These are phyloP conservation scores for Lactifluus hygrophoroides DNA, from an alignment of 768 basidiomycete genomes.

Conservation along the genomic window DNA sequence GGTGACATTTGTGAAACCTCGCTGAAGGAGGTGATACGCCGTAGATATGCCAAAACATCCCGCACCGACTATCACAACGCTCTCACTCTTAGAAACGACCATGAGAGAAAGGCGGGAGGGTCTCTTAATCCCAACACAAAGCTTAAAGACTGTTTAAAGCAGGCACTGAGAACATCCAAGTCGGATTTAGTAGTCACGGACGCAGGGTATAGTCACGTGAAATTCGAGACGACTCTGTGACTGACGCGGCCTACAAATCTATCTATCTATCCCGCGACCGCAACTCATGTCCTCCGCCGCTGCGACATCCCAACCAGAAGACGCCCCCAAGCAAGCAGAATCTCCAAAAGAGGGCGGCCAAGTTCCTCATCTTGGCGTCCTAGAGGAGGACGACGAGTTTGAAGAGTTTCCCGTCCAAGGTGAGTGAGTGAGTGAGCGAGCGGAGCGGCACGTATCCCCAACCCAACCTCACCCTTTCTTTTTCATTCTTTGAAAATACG, in stretches of 20 bases:
- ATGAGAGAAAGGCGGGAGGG: no score
- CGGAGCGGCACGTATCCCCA: no score
- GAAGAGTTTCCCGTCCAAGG: constrained; percentile 88
- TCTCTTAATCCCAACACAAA: no score
- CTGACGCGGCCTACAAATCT: neutral
- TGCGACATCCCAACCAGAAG: constrained; percentile 25
- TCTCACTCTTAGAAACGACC: constrained; percentile 22
- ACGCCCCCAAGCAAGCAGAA: constrained; percentile 21
- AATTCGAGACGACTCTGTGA: no score
- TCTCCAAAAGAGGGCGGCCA: constrained; percentile 18
- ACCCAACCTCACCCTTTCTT: neutral
- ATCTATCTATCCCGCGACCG: neutral
- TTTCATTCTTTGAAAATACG: neutral
- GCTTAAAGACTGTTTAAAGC: no score
- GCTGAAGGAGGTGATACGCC: constrained; percentile 64
- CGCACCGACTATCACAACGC: constrained; percentile 64
- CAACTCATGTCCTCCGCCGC: constrained; percentile 23
- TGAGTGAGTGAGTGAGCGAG: no score
- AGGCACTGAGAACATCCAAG: no score
- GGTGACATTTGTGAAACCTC: constrained; percentile 62
- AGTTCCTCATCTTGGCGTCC: constrained; percentile 64
- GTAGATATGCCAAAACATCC: constrained; percentile 86
- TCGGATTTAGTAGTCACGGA: no score
- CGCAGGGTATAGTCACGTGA: neutral
- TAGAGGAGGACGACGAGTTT: constrained; percentile 97